Evolutionary conservation across 73 alveolate species (phyloP), one percentile per base, ranked within the genome.

Genomic region (Strombidium stylifer): DNA sequence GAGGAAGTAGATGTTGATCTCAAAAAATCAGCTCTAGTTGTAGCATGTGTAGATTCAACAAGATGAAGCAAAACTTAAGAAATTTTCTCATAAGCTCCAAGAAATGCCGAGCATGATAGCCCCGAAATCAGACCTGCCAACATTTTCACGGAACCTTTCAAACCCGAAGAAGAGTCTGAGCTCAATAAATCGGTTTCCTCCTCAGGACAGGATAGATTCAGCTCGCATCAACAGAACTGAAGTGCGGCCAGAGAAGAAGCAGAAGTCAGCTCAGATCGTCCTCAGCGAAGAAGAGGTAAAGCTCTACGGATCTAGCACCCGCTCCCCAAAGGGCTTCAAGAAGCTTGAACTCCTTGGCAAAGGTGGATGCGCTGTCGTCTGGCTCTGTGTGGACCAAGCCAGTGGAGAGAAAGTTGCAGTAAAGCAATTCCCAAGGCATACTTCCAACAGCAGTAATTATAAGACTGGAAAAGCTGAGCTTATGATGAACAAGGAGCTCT

Each of bases 351-450:
- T 80, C 25, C 76, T 86, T 2, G 95, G 95, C 20, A 72, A 62
- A 44, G 95, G 95, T 20, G 95, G 95, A 1, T 86, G 95, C 30
- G 95, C 95, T 4, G 19, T 80, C 10, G 95, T 86, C 25, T 86
- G 95, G 92, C 87, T 86, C 12, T 88, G 73, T 10, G 61, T 36
- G 39, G 53, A 57, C 21, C 52, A 52, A 35, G 53, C 81, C 0
- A 59, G 69, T 3, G 73, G 58, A 32, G 80, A 81, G 23, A 24
- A 31, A 46, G 85, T 85, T 6, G 95, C 95, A 30, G 47, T 85
- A n/a, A 85, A 85, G 46, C 82, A 85, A 62, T 66, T 86, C 40
- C 83, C 81, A 5, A 71, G 73, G 69, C 28, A 34, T 8, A 64
- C 36, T 31, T 59, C 31, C 7, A 41, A 56, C 45, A 45, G 44